These are phyloP conservation scores for Pythium sp. DNA, from an alignment of 352 stramenopile genomes.

Conservation along the genomic window DNA sequence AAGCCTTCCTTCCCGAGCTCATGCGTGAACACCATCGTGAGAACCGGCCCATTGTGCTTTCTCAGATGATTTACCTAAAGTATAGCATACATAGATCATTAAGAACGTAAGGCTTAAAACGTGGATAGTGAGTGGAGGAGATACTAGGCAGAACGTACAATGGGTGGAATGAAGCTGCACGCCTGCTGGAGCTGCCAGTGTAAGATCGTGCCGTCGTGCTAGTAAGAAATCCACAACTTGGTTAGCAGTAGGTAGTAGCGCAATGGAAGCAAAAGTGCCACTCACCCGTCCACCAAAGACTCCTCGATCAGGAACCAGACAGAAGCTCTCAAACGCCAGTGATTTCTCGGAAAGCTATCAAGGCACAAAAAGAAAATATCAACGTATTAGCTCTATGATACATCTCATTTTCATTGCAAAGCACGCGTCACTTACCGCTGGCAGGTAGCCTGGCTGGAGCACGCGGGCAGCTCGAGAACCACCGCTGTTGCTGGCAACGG, in stretches of 20 bases:
- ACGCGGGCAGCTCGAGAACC: slow-evolving; percentile 13
- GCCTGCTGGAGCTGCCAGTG: slow-evolving; percentile 52
- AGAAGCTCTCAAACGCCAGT: slow-evolving; percentile 44
- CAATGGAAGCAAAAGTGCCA: not conserved
- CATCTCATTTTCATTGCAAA: not conserved
- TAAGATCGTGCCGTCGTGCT: slow-evolving; percentile 64
- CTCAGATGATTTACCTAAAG: slow-evolving; percentile 40
- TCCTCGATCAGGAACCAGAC: slow-evolving; percentile 35
- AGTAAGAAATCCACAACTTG: not conserved
- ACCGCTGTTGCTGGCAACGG: not conserved
- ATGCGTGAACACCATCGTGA: slow-evolving; percentile 44
- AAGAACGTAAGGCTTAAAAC: not conserved
- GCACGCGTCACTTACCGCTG: slow-evolving; percentile 17
- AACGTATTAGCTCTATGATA: not conserved
- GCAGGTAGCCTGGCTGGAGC: slow-evolving; percentile 28
- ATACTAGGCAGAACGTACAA: slow-evolving; percentile 20
- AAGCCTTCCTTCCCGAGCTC: slow-evolving; percentile 46
- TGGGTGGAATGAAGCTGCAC: slow-evolving; percentile 40
- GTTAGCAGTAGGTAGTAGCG: not conserved
- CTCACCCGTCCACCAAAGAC: slow-evolving; percentile 61
- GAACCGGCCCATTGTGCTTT: slow-evolving; percentile 49
- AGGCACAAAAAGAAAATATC: not conserved
- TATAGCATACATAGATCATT: not conserved
- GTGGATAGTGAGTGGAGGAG: too few species aligned
- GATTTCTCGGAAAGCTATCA: slow-evolving; percentile 31